Evolutionary conservation across 2,329 filamentous ascomycete genomes (phyloP), one percentile per base, ranked within the genome.

Genomic region (Xenosphaeropsis pyriputrescens): DNA sequence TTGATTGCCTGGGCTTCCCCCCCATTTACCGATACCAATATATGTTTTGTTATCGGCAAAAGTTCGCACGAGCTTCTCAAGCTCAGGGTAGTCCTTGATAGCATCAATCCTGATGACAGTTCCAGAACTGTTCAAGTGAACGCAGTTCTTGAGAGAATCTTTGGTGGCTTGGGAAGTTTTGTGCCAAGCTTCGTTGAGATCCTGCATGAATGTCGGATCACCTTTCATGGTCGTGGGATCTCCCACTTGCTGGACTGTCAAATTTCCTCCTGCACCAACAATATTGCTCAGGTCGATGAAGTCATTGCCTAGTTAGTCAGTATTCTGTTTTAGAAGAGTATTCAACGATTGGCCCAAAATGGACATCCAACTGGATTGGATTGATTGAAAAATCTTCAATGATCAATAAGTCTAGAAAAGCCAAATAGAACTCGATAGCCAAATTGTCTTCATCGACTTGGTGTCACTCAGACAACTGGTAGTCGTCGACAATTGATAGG

Each of bases 21-120:
- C 50, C 58, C 57, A 60, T 34, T 58, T 49, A 19, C 58, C 58
- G 33, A 60, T 52, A n/a, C 57, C 58, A 34, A 61, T 58, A 37
- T 61, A 61, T 3, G 55, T 57, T 35, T 57, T 55, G 2, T 55
- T 56, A 22, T 59, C 51, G 0, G 56, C 57, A 38, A 60, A 60
- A 5, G 50, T 51, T n/a, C 57, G 49, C 15, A 61, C 52, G 38
- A 59, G 59, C 17, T 50, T 40, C 40, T 61, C 58, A 4, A 61
- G 45, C 13, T 53, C 44, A 11, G 53, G 50, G 37, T 49, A 52
- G 11, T 57, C 51, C 43, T 60, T 59, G 32, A 54, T 53, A 6
- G 58, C 41, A 15, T 50, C 53, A 30, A 59, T 59, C 18, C 54
- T 50, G 36, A 51, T 50, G 12, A 58, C 54, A 18, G 52, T 52